Conservation (phyloP, 1,139 yeast genomes). For the Lodderomyces orthopsilosis region DNA sequence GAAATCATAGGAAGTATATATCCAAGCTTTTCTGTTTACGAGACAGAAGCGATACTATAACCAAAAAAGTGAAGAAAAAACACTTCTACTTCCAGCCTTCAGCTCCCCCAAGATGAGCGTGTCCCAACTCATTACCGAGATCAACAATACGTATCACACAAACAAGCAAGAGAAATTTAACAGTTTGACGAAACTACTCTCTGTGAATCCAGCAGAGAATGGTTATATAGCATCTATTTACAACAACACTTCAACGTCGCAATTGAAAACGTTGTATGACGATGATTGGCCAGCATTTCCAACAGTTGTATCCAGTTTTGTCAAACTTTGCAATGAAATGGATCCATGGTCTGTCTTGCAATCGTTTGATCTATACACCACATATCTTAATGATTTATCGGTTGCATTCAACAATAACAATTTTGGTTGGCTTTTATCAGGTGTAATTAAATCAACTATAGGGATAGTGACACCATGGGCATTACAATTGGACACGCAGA, state of each 20-base stretch:
- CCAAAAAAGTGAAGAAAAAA: no score
- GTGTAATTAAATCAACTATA: slow-evolving; percentile 41
- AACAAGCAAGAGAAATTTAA: slow-evolving; percentile 6
- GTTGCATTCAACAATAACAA: slow-evolving; percentile 54
- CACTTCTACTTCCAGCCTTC: no score
- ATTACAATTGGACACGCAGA: slow-evolving; percentile 46
- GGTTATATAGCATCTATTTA: slow-evolving; percentile 9
- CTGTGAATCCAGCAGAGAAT: slow-evolving; percentile 12
- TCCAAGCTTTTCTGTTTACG: no score
- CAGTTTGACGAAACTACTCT: slow-evolving; percentile 10
- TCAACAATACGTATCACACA: background rate
- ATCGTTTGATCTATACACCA: slow-evolving; percentile 59
- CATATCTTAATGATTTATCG: slow-evolving; percentile 52
- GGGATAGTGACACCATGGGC: slow-evolving; percentile 49
- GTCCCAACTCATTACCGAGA: slow-evolving; percentile 1
- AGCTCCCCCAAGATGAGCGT: background rate
- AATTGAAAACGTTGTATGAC: slow-evolving; percentile 27
- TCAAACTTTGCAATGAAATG: slow-evolving; percentile 50
- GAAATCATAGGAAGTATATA: no score
- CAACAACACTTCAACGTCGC: background rate
- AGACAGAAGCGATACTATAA: no score
- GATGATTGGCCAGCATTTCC: slow-evolving; percentile 53
- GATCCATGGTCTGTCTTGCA: slow-evolving; percentile 57
- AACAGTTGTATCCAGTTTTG: slow-evolving; percentile 48
- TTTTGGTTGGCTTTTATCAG: slow-evolving; percentile 51